Conservation (phyloP, 106 monocot genomes). For the Phalaenopsis aphrodite region DNA sequence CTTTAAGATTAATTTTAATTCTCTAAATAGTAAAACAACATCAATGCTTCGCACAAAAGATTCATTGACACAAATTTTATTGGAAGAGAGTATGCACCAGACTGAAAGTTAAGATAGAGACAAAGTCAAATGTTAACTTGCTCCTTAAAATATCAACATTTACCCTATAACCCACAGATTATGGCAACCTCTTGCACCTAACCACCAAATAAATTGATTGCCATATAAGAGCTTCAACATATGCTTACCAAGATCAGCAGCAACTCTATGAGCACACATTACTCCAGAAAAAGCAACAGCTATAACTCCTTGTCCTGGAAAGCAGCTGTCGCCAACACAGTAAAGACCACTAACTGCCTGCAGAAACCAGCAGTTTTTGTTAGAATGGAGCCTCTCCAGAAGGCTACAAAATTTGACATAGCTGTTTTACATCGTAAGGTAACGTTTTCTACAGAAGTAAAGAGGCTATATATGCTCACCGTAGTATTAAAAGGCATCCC, state of each 20-base stretch:
- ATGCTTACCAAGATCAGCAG: constrained; percentile 88
- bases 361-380: constrained; percentile 13
- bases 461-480: constrained; percentile 26
- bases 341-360: constrained; percentile 89
- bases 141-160: not conserved
- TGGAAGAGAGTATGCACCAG: not conserved
- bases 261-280: constrained; percentile 99
- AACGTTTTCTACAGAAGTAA: not conserved
- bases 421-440: not conserved
- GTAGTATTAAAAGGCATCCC: constrained; percentile 99
- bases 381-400: not conserved
- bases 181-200: not conserved
- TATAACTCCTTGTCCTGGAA: constrained; percentile 98
- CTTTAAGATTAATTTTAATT: too few relatives aligned
- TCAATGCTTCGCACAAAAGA: not conserved
- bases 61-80: not conserved
- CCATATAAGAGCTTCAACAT: constrained; percentile 5
- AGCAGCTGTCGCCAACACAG: constrained; percentile 97
- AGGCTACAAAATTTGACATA: not conserved
- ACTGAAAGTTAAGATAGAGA: not conserved
- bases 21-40: not conserved
- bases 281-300: constrained; percentile 97
- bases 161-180: not conserved
- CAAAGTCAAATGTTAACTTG: not conserved
- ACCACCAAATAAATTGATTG: not conserved